Evolutionary conservation across 495 filamentous ascomycete species (phyloP).

Genomic region (Penicillium dipodomyicola): DNA sequence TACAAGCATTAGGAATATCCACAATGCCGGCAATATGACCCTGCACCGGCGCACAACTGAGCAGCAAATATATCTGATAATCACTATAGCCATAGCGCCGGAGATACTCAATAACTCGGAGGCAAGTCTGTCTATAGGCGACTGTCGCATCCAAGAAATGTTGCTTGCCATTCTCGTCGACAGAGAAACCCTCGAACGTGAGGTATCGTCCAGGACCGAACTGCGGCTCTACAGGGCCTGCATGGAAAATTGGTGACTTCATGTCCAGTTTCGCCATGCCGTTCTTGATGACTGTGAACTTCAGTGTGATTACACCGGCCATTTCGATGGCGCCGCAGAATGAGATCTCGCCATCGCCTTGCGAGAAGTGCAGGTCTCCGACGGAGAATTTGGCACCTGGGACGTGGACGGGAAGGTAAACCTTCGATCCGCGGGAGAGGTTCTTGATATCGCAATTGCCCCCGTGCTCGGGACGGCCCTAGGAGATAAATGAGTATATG

Average conservation of each 20-base stretch:
- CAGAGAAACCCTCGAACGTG: conserved; percentile 93
- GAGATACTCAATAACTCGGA: conserved; percentile 84
- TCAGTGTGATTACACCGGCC: conserved; percentile 89
- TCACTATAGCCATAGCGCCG: conserved; percentile 71
- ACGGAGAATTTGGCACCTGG: conserved; percentile 89
- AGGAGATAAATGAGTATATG: background rate
- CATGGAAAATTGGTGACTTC: conserved; percentile 85
- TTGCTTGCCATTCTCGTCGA: conserved; percentile 89
- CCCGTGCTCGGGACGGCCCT: conserved; percentile 54
- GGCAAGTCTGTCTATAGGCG: conserved; percentile 82
- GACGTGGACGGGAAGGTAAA: conserved; percentile 85
- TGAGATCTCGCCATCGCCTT: conserved; percentile 91
- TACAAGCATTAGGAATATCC: conserved; percentile 84
- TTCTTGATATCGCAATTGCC: conserved; percentile 92
- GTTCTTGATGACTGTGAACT: conserved; percentile 83
- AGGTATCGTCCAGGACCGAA: conserved; percentile 84
- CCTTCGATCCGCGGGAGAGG: conserved; percentile 77
- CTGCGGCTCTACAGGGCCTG: conserved; percentile 88
- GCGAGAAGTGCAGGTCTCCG: conserved; percentile 85
- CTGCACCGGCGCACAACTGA: conserved; percentile 88
- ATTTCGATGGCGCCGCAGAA: conserved; percentile 98
- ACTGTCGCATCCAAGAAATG: conserved; percentile 92
- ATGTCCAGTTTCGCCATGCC: conserved; percentile 74
- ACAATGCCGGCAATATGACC: conserved; percentile 94
- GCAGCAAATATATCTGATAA: conserved; percentile 87